Percentiles rank a stretch among this genome's conserved stretches.
Evolutionary conservation across 768 basidiomycete species (phyloP).

Genomic region (Crepidotus variabilis): DNA sequence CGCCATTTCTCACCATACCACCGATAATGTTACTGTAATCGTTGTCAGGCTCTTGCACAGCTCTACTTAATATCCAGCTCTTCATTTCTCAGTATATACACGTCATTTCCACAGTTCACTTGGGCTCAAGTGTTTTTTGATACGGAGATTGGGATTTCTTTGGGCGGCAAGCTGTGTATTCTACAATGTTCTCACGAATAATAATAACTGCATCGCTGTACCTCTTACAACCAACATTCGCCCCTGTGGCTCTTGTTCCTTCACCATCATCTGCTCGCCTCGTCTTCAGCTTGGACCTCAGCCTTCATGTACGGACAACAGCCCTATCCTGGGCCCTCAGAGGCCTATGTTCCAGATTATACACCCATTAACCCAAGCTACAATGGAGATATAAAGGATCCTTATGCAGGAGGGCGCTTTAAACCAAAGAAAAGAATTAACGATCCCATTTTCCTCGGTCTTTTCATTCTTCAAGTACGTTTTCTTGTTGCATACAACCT

Average conservation of each 20-base stretch:
- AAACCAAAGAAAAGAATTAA: conserved; percentile 67
- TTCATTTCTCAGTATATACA: not conserved
- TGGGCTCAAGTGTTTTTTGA: too few species aligned
- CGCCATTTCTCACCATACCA: conserved; percentile 84
- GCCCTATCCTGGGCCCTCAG: conserved; percentile 38
- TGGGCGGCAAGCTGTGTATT: too few species aligned
- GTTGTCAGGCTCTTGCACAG: conserved; percentile 74
- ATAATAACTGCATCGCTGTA: too few species aligned
- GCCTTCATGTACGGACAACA: conserved; percentile 20
- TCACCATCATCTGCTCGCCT: not conserved
- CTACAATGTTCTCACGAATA: too few species aligned
- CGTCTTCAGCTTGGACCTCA: not conserved
- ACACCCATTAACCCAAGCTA: conserved; percentile 21
- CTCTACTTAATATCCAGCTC: not conserved
- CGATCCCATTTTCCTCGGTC: conserved; percentile 65
- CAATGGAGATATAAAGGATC: conserved; percentile 39
- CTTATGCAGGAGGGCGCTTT: conserved; percentile 61
- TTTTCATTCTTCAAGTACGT: conserved; percentile 69
- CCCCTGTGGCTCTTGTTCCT: not conserved
- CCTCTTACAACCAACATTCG: too few species aligned
- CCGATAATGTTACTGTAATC: conserved; percentile 91
- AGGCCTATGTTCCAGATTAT: conserved; percentile 31
- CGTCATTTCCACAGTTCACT: too few species aligned
- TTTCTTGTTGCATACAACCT: not conserved
- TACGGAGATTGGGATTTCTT: too few species aligned